Base-by-base conservation (phyloP, 768 basidiomycete genomes). In the Saitozyma podzolica region DNA sequence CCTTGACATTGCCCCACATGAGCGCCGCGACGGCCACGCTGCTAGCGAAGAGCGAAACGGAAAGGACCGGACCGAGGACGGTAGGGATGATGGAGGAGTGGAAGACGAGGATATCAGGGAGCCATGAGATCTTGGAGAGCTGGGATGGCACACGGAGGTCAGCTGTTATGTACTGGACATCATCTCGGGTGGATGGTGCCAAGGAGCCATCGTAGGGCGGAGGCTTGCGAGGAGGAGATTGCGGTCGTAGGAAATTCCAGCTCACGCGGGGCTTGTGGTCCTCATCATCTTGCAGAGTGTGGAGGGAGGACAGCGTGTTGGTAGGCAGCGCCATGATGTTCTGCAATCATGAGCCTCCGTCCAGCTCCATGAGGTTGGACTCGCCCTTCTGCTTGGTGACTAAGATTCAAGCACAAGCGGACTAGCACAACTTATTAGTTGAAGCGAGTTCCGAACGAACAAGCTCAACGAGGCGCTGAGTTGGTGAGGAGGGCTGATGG, bases 101-200 rank as follows among this genome's bases (percentile, higher is more conserved):
- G 65, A 92, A 59, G 48, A 91, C 85, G 50, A 93, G 82, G 17
- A 93, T 89, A 78, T 93, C 92, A 2, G 91, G 90, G 11, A 93
- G 82, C 91, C 92, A 94, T 14, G 89, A 90, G 76, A 77, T 69
- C 63, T 77, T 74, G 10, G 71, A 73, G 8, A 74, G 56, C 75
- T 77, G 40, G 41, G 9, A 9, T 8, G 29, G 29, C 29, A 29
- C 29, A 29, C 29, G 29, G 29, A 29, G 29, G 29, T 29, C 29
- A 29, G 29, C 29, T 29, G 29, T 29, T 29, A 29, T 2, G 29
- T 29, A 29, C 29, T 29, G 29, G 29, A 29, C 11, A 48, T 62
- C 50, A 69, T 50, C 56, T 53, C 3, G 41, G 1, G 5, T 37
- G 8, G 19, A 6, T 42, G 11, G 39, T 19, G 19, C 50, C 29